Base-by-base conservation (phyloP, 108 stramenopile genomes). In the Epithemia pelagica region DNA sequence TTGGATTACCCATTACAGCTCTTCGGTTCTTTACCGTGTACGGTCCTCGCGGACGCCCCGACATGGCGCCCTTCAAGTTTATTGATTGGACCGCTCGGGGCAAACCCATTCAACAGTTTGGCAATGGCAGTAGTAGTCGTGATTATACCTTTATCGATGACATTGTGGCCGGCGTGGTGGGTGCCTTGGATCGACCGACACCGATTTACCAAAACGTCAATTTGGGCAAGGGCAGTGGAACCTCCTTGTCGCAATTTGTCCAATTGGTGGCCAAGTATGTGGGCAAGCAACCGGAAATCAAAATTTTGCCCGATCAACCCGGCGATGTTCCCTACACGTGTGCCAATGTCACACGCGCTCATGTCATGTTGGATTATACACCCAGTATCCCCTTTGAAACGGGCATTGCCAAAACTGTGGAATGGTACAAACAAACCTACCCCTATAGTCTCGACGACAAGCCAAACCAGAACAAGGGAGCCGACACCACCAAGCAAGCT, bases 21-120 rank as follows among this genome's bases (percentile, higher is more conserved):
- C 75, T 98, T 15, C 88, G 96, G 65, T 96, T 98, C 82, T 98
- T 98, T 70, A 96, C 97, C n/a, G 95, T 93, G 2, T 95, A 87
- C 57, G 80, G 80, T 15, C 90, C 90, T 21, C 76, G 89, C 19
- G 92, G 92, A 23, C 68, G 94, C 52, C 91, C 94, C n/a, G 94
- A 95, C 68, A 95, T 95, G 90, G 94, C 94, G 0, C 89, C 94
- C 5, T 87, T 74, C 80, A 87, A 86, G 68, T 92, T 92, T 56
- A 80, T 92, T 37, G 81, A 91, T 70, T 67, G 82, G 19, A 67
- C 90, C 28, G 65, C 51, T 58, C 69, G 78, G 10, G 93, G 89
- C 26, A 22, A 69, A 33, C 68, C 76, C 30, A 83, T 95, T 30
- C 76, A 88, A 58, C 85, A 90, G 71, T 96, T 79, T 75, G 96